A percentile compares a stretch with the other conserved stretches of the same genome.
Conservation (phyloP, 31 red algal species). For the Endocladia muricata region DNA sequence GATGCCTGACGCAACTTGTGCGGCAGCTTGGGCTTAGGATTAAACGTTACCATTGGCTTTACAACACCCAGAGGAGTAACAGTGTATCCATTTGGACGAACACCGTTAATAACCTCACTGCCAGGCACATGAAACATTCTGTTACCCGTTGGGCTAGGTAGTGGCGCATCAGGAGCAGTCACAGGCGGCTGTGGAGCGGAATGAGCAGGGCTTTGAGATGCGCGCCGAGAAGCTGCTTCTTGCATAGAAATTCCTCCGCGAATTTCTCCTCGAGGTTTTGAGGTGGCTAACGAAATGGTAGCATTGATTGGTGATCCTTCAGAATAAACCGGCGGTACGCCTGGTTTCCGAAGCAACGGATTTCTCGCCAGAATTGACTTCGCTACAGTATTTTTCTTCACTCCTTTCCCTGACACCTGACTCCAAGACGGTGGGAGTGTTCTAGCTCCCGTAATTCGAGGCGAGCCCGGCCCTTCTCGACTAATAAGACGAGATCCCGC, state of each 20-base stretch:
- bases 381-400: not conserved
- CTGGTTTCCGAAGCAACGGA: not conserved
- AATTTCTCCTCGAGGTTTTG: not conserved
- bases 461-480: too few species aligned
- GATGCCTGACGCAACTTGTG: conserved; percentile 49
- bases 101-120: conserved; percentile 28
- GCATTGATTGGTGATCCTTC: too few species aligned
- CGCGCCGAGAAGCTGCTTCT: not conserved
- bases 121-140: conserved; percentile 26
- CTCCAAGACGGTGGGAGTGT: conserved; percentile 39
- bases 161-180: conserved; percentile 3
- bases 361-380: not conserved
- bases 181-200: not conserved
- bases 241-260: not conserved
- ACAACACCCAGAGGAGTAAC: conserved; percentile 38
- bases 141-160: conserved; percentile 25
- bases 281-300: conserved; percentile 10
- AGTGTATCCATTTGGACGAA: conserved; percentile 45
- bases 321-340: too few species aligned
- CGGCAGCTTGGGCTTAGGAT: conserved; percentile 44
- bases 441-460: not conserved
- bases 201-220: not conserved
- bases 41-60: conserved; percentile 41
- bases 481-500: too few species aligned
- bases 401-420: conserved; percentile 18